phyloP scores from a whole-genome alignment of 805 yeast species.

The Kregervanrija fluxuum region DNA sequence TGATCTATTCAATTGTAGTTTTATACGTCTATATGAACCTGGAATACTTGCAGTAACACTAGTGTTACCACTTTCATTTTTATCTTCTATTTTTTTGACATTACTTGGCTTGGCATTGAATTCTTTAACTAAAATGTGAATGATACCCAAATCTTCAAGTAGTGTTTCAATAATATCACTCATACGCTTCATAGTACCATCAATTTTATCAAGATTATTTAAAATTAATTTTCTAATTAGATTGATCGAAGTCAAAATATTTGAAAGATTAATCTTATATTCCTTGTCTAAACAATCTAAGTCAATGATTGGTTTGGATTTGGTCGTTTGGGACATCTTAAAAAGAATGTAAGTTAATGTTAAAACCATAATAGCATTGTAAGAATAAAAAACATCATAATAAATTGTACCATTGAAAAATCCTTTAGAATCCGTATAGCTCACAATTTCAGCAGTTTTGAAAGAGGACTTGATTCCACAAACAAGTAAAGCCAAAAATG shows the following conservation, averaged over 20 bases:
- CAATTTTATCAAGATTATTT: constrained; percentile 27
- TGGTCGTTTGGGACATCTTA: constrained; percentile 14
- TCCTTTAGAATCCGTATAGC: constrained; percentile 29
- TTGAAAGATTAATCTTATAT: constrained; percentile 22
- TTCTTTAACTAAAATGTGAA: constrained; percentile 23
- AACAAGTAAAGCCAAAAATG: constrained; percentile 32
- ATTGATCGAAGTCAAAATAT: constrained; percentile 27
- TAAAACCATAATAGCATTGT: constrained; percentile 35
- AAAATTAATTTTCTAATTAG: constrained; percentile 27
- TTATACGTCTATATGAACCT: constrained; percentile 22
- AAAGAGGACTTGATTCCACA: constrained; percentile 35
- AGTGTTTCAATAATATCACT: constrained; percentile 37
- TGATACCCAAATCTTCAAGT: constrained; percentile 34
- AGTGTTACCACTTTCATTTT: constrained; percentile 24
- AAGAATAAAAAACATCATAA: constrained; percentile 37
- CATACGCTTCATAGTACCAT: constrained; percentile 36
- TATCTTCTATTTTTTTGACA: constrained; percentile 24
- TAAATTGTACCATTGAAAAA: constrained; percentile 39
- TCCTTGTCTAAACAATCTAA: constrained; percentile 20
- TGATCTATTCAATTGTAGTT: constrained; percentile 5
- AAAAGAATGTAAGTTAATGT: constrained; percentile 34
- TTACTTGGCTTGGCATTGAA: constrained; percentile 24
- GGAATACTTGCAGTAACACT: constrained; percentile 29
- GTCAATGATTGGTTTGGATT: constrained; percentile 20
- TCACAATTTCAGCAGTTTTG: constrained; percentile 31